Evolutionary conservation across 2,329 filamentous ascomycete genomes (phyloP).

Genomic region (Chaetomiaceae sp.): DNA sequence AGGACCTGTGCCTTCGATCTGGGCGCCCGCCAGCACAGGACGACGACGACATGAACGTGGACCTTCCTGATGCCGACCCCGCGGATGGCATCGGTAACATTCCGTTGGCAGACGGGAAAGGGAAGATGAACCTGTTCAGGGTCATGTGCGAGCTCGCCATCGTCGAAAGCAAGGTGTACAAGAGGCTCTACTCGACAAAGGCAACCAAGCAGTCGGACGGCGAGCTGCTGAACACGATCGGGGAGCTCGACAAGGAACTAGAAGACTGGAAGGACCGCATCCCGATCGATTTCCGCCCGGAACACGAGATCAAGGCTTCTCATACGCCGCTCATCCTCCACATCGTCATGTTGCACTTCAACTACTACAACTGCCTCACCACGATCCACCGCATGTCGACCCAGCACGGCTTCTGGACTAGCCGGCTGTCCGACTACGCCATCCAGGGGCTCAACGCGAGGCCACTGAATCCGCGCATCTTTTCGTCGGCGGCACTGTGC

Average conservation of each 20-base stretch:
- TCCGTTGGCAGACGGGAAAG: constrained; percentile 78
- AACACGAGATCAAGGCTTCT: constrained; percentile 89
- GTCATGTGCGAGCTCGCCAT: constrained; percentile 87
- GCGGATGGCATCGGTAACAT: constrained; percentile 93
- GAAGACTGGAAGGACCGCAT: constrained; percentile 97
- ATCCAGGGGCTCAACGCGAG: constrained; percentile 89
- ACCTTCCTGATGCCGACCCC: constrained; percentile 86
- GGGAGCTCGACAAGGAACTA: constrained; percentile 81
- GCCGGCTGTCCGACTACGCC: constrained; percentile 86
- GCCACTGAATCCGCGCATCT: constrained; percentile 88
- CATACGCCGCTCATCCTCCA: constrained; percentile 93
- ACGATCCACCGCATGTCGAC: constrained; percentile 99
- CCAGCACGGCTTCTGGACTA: constrained; percentile 98
- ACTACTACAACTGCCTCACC: constrained; percentile 96
- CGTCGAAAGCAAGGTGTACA: constrained; percentile 94
- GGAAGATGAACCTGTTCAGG: constrained; percentile 92
- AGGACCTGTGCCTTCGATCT: constrained; percentile 57
- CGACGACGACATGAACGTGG: constrained; percentile 83
- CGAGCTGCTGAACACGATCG: constrained; percentile 90
- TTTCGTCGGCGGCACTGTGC: constrained; percentile 87
- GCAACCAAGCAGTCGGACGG: constrained; percentile 89
- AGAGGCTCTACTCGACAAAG: constrained; percentile 84
- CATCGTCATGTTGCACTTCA: constrained; percentile 89
- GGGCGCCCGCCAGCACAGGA: constrained; percentile 58
- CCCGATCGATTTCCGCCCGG: constrained; percentile 91